Evolutionary conservation across 306 rosid species (phyloP), one percentile per base, ranked within the genome.

Genomic region (Leucaena leucocephala): DNA sequence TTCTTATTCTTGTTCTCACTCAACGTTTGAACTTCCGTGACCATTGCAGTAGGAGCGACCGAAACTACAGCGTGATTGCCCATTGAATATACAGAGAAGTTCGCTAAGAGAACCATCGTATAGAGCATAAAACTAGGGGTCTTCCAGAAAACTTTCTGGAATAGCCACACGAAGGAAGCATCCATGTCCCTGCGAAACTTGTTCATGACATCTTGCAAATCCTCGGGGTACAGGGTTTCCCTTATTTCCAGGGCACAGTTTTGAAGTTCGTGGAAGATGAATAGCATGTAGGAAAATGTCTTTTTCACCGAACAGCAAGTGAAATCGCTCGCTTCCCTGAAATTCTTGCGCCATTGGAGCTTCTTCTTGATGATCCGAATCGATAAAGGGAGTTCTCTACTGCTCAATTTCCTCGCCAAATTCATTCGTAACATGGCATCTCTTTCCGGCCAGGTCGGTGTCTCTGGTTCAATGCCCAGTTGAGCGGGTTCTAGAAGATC

Each of bases 81-180:
- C 92, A 90, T 84, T 1, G 97, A 94, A 67, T 84, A 58, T 2
- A 86, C 86, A 0, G 86, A 86, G 83, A 89, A 94, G 77, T 90
- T 89, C 0, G 96, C 90, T 52, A 94, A 9, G 27, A 91, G 83
- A 62, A 89, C 79, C 96, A 94, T 91, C 67, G 89, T 81, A 42
- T 85, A 57, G 10, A 91, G 87, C 94, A 90, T 86, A n/a, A 91
- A 88, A 78, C 84, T 79, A n/a, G 98, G 98, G 0, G 94, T 87
- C 33, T 80, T 83, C 5, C 88, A 86, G 59, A 91, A 89, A 57
- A 94, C 96, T 63, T 86, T 88, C 74, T 90, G 96, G 54, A 94
- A 94, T 19, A 91, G 64, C 94, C 96, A 90, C 6, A 86, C 90
- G 69, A 91, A 91, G 9, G 97, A 90, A 46, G 78, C 87, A 78